Base-by-base conservation (phyloP, 2,329 filamentous ascomycete genomes). In the Thelonectria blattea region DNA sequence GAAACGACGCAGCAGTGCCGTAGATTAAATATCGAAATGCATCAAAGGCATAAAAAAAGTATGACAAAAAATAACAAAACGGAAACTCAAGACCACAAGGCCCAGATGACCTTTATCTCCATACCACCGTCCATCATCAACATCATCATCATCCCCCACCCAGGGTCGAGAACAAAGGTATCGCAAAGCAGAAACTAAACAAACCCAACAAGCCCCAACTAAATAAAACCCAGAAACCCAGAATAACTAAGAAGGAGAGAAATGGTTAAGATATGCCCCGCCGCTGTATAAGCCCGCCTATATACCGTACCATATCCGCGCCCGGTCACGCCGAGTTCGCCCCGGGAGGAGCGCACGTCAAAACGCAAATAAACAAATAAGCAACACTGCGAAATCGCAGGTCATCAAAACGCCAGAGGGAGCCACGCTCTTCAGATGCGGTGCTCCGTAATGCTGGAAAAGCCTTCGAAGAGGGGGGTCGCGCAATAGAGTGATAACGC, bases 401-500 rank as follows among this genome's bases (percentile, higher is more conserved):
- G 43, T 47, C 30, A 54, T 42, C 55, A 49, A 53, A 65, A 65
- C 68, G 66, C 68, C 68, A 52, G 49, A 57, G 56, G 27, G 55
- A 61, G 50, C 55, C 57, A 56, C 64, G 39, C 47, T 60, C 49
- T 42, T 58, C 22, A 15, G 39, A 50, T 43, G 52, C 50, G 32
- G 49, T 49, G 57, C 46, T 39, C 56, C 52, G 51, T 22, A 53
- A 52, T 56, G 41, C 47, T 41, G 49, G 45, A 39, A 41, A 49
- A 56, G 48, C 52, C 56, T n/a, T 14, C 22, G 41, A 30, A 52
- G 42, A 57, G 50, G 45, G 47, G 43, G 47, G 58, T 62, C 47
- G 66, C 66, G 62, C 64, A 65, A 65, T 59, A 47, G 65, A 63
- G 59, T 64, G 52, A 49, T 53, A 69, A 70, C 70, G 62, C 64